These are phyloP conservation scores for Phyllostachys edulis DNA, from an alignment of 176 grass and related monocot genomes.

Conservation along the genomic window DNA sequence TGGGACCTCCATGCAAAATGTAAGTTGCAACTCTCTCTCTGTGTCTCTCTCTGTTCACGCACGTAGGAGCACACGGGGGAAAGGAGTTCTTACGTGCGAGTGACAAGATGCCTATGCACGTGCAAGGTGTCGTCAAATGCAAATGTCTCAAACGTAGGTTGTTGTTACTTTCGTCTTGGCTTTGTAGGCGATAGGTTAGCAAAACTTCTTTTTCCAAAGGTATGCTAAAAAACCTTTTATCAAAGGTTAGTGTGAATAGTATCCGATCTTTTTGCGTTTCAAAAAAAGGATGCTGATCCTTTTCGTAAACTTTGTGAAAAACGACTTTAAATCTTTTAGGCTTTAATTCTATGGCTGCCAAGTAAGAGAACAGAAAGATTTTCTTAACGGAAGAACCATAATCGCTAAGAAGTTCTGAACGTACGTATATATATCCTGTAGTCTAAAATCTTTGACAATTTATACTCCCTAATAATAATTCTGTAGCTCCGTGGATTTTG, in stretches of 20 bases:
- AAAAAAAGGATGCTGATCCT: not conserved
- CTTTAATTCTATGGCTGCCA: not conserved
- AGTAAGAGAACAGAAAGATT: not conserved
- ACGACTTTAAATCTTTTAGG: slow-evolving; percentile 17
- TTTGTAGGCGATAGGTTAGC: not conserved
- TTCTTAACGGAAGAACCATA: not conserved
- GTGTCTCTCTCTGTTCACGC: not conserved
- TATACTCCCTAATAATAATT: not conserved
- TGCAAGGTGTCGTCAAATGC: slow-evolving; percentile 1
- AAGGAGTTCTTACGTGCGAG: not conserved
- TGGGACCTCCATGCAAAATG: slow-evolving; percentile 53
- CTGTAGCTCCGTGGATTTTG: not conserved
- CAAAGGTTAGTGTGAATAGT: not conserved
- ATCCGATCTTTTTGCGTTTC: no score
- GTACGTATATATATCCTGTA: not conserved
- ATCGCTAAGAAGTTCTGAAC: not conserved
- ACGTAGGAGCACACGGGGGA: slow-evolving; percentile 10
- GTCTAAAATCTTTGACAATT: not conserved
- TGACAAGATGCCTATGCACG: slow-evolving; percentile 28
- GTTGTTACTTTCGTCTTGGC: slow-evolving; percentile 8
- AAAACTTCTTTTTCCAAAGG: slow-evolving; percentile 29
- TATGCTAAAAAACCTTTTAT: not conserved
- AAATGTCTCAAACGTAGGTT: not conserved
- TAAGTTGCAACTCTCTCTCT: slow-evolving; percentile 36
- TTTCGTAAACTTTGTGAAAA: slow-evolving; percentile 32